Evolutionary conservation across 2,329 filamentous ascomycete species (phyloP).

Genomic region (Neoscytalidium dimidiatum): DNA sequence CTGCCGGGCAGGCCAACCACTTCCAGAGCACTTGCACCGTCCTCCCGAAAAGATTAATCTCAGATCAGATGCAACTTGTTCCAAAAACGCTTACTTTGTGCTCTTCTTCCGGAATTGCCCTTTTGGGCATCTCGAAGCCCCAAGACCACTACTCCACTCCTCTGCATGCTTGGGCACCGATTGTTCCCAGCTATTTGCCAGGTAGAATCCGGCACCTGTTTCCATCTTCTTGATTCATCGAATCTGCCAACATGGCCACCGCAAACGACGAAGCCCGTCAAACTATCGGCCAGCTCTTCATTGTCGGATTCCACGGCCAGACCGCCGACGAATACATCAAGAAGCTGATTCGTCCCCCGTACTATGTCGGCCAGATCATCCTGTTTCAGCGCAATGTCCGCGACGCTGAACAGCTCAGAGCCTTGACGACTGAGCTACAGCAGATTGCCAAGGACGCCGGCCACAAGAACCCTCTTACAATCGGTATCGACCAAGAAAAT

Average conservation of each 20-base stretch:
- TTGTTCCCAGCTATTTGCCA: background rate
- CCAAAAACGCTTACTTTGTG: background rate
- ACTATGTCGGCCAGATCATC: slow-evolving; percentile 15
- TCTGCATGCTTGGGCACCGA: background rate
- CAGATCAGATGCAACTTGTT: background rate
- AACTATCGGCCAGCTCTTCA: slow-evolving; percentile 9
- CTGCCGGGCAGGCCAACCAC: background rate
- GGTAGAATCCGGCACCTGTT: background rate
- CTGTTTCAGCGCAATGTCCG: slow-evolving; percentile 18
- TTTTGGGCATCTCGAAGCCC: background rate
- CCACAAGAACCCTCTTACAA: slow-evolving; percentile 7
- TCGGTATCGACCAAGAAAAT: slow-evolving; percentile 18
- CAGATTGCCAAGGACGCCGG: slow-evolving; percentile 3
- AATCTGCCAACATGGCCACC: background rate
- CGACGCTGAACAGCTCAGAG: background rate
- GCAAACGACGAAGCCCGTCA: slow-evolving; percentile 1
- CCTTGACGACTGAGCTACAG: slow-evolving; percentile 10
- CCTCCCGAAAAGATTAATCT: background rate
- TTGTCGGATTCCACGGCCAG: slow-evolving; percentile 18
- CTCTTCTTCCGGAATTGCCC: background rate
- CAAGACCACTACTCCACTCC: background rate
- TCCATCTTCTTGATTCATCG: background rate
- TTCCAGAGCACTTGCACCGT: no score
- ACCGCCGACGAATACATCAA: slow-evolving; percentile 16
- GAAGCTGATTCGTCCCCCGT: slow-evolving; percentile 11